Evolutionary conservation across 169 alveolate genomes (phyloP).

Genomic region (Theileria annulata): DNA sequence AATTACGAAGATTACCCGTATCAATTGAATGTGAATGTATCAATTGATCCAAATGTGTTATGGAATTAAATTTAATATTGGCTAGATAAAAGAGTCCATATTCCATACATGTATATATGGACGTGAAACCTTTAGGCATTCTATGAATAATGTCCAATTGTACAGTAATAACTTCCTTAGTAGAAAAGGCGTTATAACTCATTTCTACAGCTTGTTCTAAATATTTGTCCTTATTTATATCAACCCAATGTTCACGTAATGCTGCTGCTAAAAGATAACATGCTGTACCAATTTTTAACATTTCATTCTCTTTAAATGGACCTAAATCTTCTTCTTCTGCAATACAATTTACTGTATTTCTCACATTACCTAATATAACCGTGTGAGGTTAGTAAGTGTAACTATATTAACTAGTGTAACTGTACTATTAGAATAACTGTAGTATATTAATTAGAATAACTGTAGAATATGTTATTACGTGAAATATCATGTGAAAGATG

Average conservation of each 20-base stretch:
- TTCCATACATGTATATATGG: conserved; percentile 50
- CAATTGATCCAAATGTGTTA: not conserved
- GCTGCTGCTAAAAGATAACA: conserved; percentile 55
- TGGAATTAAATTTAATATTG: conserved; percentile 18
- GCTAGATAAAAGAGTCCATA: conserved; percentile 61
- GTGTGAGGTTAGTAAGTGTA: not conserved
- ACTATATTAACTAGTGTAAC: too few relatives aligned
- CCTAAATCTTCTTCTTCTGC: not conserved
- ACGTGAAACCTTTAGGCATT: conserved; percentile 68
- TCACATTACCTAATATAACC: too few relatives aligned
- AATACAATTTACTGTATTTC: too few relatives aligned
- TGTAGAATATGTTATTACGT: too few relatives aligned
- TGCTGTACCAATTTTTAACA: conserved; percentile 53
- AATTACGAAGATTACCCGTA: too few relatives aligned
- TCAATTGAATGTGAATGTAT: too few relatives aligned
- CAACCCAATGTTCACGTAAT: conserved; percentile 67
- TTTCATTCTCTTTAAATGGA: conserved; percentile 1
- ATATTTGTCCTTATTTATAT: conserved; percentile 53
- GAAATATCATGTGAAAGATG: too few relatives aligned
- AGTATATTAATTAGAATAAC: too few relatives aligned
- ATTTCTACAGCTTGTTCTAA: conserved; percentile 39
- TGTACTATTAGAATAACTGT: too few relatives aligned
- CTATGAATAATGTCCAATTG: conserved; percentile 60
- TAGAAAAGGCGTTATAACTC: conserved; percentile 42
- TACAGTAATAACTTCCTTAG: conserved; percentile 45